phyloP scores from a whole-genome alignment of 192 early-diverging fungal genomes.

The Backusella sp. region DNA sequence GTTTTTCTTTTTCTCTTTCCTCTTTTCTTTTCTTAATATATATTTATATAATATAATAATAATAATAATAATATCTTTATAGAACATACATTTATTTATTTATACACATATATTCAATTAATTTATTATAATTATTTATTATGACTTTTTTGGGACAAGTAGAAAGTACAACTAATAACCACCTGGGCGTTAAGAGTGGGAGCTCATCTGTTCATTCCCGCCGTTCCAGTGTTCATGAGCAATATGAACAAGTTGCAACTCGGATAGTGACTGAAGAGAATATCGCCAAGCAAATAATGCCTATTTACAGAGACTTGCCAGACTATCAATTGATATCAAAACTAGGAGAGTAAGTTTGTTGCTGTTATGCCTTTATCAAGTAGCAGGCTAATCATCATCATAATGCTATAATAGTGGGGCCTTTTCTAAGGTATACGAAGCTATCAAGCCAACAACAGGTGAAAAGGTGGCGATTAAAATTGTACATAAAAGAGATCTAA shows the following conservation, averaged over 20 bases:
- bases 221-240: not conserved
- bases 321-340: slow-evolving; percentile 55
- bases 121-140: not conserved
- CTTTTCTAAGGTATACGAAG: slow-evolving; percentile 83
- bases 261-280: slow-evolving; percentile 18
- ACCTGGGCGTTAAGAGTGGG: not conserved
- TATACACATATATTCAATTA: not conserved
- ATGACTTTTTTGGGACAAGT: slow-evolving; percentile 2
- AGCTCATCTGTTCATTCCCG: slow-evolving; percentile 2
- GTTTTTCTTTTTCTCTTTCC: not conserved
- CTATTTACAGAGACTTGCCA: slow-evolving; percentile 55
- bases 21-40: not conserved
- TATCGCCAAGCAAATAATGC: slow-evolving; percentile 20
- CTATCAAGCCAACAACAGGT: slow-evolving; percentile 53
- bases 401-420: slow-evolving; percentile 61
- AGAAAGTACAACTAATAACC: not conserved
- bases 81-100: not conserved
- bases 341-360: slow-evolving; percentile 68
- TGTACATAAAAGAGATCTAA: slow-evolving; percentile 75
- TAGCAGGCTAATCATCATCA: not conserved
- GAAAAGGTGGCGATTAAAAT: slow-evolving; percentile 84
- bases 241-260: not conserved
- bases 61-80: not conserved
- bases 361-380: not conserved
- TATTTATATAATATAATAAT: not conserved